A percentile compares a stretch with the other conserved stretches of the same genome.
phyloP scores from a whole-genome alignment of 176 grass and related monocot genomes.

The Chloris gayana region DNA sequence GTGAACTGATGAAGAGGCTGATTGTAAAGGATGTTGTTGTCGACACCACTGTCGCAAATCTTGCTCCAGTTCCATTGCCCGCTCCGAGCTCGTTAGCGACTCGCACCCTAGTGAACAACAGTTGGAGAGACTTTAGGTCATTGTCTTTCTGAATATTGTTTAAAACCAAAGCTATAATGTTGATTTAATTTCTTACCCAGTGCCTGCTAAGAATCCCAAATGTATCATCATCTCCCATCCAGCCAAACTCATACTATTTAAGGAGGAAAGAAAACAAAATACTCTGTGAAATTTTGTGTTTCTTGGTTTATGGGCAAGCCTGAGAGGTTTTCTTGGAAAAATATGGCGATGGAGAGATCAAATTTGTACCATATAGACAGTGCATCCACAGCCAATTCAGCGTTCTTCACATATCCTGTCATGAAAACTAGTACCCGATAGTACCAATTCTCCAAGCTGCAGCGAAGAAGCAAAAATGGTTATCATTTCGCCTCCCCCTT shows the following conservation, averaged over 20 bases:
- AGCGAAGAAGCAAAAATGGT: neutral
- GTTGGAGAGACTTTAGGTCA: no score
- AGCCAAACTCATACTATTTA: slow-evolving; percentile 41
- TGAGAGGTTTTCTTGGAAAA: neutral
- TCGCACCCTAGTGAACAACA: slow-evolving; percentile 28
- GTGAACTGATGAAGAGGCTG: slow-evolving; percentile 27
- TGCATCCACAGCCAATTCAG: slow-evolving; percentile 61
- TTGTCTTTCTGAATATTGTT: neutral
- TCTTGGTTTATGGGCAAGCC: neutral
- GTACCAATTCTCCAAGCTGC: slow-evolving; percentile 74
- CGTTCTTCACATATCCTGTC: slow-evolving; percentile 56
- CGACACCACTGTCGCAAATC: slow-evolving; percentile 40
- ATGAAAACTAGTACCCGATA: slow-evolving; percentile 62
- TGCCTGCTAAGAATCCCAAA: slow-evolving; percentile 66
- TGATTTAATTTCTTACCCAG: slow-evolving; percentile 56
- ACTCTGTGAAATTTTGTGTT: neutral
- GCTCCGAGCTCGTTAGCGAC: slow-evolving; percentile 52
- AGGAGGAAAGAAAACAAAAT: no score
- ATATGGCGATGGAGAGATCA: neutral
- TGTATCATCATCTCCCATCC: slow-evolving; percentile 78
- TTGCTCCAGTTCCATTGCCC: slow-evolving; percentile 33
- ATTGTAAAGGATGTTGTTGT: slow-evolving; percentile 32
- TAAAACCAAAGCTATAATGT: neutral
- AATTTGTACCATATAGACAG: slow-evolving; percentile 61
- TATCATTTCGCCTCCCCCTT: no score